phyloP scores from a whole-genome alignment of 345 rosid genomes.

The Theobroma cacao region DNA sequence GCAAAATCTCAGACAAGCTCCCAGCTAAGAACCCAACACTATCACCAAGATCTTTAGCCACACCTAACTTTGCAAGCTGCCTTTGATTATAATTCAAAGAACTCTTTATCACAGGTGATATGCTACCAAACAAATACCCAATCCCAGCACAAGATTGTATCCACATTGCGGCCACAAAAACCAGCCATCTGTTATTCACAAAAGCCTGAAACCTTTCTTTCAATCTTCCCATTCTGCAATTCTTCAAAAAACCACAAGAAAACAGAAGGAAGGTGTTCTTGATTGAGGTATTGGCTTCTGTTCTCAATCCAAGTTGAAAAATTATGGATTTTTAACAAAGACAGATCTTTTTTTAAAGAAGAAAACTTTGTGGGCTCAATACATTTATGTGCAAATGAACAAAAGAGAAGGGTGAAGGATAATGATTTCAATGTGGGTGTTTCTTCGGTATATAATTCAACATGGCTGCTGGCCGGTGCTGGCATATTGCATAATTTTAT shows the following conservation, averaged over 20 bases:
- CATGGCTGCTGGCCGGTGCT: neutral
- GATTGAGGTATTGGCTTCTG: neutral
- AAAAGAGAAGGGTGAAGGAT: neutral
- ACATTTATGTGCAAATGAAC: neutral
- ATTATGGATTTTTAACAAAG: neutral
- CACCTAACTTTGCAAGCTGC: slow-evolving; percentile 81
- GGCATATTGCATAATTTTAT: neutral
- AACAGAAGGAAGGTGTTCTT: neutral
- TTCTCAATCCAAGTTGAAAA: neutral
- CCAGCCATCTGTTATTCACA: slow-evolving; percentile 86
- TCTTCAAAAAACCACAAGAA: neutral
- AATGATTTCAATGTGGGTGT: neutral
- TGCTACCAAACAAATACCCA: slow-evolving; percentile 93
- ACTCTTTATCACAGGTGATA: slow-evolving; percentile 93
- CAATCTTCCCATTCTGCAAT: slow-evolving; percentile 37
- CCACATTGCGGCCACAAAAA: slow-evolving; percentile 99
- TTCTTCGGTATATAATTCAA: neutral
- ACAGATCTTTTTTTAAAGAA: neutral
- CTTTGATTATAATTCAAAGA: slow-evolving; percentile 80
- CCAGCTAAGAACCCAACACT: slow-evolving; percentile 98
- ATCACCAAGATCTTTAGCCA: slow-evolving; percentile 97
- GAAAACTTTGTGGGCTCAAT: neutral
- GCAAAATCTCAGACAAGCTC: slow-evolving; percentile 75
- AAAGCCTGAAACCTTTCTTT: slow-evolving; percentile 50
- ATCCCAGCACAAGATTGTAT: slow-evolving; percentile 93